Percentiles rank a stretch among this genome's conserved stretches.
Evolutionary conservation across 176 grass and related monocot genomes (phyloP).

Genomic region (Hyparrhenia diplandra): DNA sequence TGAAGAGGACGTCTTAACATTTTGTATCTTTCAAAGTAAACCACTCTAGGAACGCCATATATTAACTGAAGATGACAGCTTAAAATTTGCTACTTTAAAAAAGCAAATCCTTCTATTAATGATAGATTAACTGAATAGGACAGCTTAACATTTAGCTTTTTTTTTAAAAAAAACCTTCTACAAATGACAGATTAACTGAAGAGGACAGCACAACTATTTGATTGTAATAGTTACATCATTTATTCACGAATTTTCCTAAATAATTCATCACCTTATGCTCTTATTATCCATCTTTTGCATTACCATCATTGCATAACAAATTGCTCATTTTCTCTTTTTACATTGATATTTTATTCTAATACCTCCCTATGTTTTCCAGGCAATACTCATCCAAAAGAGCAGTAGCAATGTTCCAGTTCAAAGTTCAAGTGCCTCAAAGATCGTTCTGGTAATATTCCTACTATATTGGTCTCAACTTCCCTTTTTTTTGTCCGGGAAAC

Average conservation of each 20-base stretch:
- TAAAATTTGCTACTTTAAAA: neutral
- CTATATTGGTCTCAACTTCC: neutral
- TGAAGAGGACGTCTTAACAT: constrained; percentile 30
- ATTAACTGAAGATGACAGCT: constrained; percentile 21
- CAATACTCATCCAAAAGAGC: constrained; percentile 32
- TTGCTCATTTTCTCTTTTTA: neutral
- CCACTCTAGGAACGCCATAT: neutral
- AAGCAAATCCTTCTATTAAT: neutral
- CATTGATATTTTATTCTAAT: constrained; percentile 12
- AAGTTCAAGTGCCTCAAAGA: constrained; percentile 49
- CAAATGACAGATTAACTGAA: constrained; percentile 8
- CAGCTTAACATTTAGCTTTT: neutral
- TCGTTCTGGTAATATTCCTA: constrained; percentile 58
- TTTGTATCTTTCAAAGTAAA: neutral
- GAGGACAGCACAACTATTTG: constrained; percentile 13
- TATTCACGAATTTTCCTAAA: neutral
- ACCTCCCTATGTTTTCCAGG: constrained; percentile 28
- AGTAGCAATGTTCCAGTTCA: constrained; percentile 37
- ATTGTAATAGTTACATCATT: neutral
- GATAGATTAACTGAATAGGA: constrained; percentile 5
- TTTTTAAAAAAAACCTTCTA: neutral
- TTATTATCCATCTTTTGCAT: constrained; percentile 12
- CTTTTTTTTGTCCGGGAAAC: neutral
- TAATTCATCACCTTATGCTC: constrained; percentile 7
- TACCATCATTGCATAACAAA: neutral